Evolutionary conservation across 805 yeast species (phyloP), one percentile per base, ranked within the genome.

Genomic region (Pichia phayaonensis): DNA sequence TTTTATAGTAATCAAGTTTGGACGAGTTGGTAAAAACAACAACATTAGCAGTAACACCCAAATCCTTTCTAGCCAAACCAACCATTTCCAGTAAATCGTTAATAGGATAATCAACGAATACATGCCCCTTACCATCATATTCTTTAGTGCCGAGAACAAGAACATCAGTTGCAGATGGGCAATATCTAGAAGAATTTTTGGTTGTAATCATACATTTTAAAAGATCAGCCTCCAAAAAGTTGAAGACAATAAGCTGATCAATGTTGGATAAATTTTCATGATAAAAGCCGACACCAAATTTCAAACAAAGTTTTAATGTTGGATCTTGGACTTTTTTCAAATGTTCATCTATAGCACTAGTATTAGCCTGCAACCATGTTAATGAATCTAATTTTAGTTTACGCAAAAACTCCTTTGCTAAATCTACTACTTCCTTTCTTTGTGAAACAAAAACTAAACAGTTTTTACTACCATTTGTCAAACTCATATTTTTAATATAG

Each of bases 81-180:
- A 83, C 67, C 88, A 86, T 84, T 56, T 84, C 92, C 45, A 80
- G 60, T 1, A 87, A 40, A 12, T 80, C 84, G 53, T 73, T 76
- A 24, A 87, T 72, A 0, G 88, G 71, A 60, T 88, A 90, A 62
- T 84, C 86, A 42, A 81, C 64, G 55, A 76, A 79, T 31, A 90
- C 68, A 57, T 83, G 87, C 56, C 86, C 96, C 46, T 73, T 76
- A 0, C 87, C 92, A 43, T 87, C 94, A 60, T 72, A 84, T 20
- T 66, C 71, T 58, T 80, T 83, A 0, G 97, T 89, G 13, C 95
- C 87, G 50, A 84, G 61, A 6, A 92, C 72, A 26, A 85, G 65
- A 3, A 85, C 86, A 45, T 72, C 64, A 40, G 73, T 68, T 0
- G 88, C 80, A 1, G 64, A 40, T 0, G 90, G 88, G 8, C 72